Evolutionary conservation across 1,284 basidiomycete genomes (phyloP).

Genomic region (Retiboletus flavoniger): DNA sequence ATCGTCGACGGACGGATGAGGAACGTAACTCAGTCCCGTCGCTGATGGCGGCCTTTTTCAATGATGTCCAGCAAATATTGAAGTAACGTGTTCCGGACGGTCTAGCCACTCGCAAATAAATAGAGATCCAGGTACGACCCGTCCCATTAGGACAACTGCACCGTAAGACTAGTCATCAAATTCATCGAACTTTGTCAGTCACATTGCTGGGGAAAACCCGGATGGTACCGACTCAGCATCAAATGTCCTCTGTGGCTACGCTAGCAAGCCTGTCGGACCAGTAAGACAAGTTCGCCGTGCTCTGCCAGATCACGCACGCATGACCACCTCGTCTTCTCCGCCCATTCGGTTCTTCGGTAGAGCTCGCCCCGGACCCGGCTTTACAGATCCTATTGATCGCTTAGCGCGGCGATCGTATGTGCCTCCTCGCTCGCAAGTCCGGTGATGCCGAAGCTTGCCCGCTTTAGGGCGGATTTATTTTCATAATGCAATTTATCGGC

Average conservation of each 20-base stretch:
- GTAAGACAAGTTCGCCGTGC: background rate
- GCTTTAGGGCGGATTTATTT: conserved; percentile 2
- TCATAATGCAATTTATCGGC: background rate
- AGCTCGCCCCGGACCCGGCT: background rate
- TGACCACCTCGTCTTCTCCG: background rate
- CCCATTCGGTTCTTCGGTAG: background rate
- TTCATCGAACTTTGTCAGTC: background rate
- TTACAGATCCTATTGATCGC: background rate
- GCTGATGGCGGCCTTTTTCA: too few relatives aligned
- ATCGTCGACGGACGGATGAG: too few relatives aligned
- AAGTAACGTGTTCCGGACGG: background rate
- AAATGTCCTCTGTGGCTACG: too few relatives aligned
- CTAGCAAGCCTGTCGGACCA: background rate
- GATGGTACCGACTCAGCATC: too few relatives aligned
- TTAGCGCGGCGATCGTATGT: conserved; percentile 15
- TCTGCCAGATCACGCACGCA: background rate
- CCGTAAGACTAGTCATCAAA: conserved; percentile 9
- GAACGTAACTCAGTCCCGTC: too few relatives aligned
- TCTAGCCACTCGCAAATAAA: background rate
- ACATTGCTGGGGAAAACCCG: background rate
- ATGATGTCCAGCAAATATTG: background rate
- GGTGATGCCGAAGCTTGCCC: background rate
- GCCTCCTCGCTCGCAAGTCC: background rate
- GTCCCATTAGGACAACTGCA: background rate
- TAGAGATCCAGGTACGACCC: background rate